phyloP scores from a whole-genome alignment of 441 rosid species.

The Adansonia madagascariensis region DNA sequence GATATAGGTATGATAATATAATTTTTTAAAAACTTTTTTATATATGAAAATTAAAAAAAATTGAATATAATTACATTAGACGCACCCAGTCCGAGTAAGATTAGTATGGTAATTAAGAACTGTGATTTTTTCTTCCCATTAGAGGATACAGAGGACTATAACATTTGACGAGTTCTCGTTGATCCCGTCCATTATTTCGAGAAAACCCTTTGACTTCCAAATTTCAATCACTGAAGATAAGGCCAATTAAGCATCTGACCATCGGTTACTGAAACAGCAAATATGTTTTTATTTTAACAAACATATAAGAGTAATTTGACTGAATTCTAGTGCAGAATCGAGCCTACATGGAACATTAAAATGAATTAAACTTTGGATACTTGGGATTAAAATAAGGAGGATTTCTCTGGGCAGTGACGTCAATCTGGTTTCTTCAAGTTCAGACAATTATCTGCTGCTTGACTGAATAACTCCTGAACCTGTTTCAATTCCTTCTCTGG shows the following conservation, averaged over 20 bases:
- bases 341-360: neutral
- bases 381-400: neutral
- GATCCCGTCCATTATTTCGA: too few species aligned
- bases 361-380: neutral
- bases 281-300: neutral
- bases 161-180: too few species aligned
- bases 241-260: neutral
- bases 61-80: too few species aligned
- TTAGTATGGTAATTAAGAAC: too few species aligned
- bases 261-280: neutral
- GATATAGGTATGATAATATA: too few species aligned
- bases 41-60: too few species aligned
- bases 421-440: conserved; percentile 86
- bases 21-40: too few species aligned
- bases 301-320: neutral
- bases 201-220: too few species aligned
- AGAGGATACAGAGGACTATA: too few species aligned
- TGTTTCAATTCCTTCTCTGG: conserved; percentile 81
- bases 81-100: too few species aligned
- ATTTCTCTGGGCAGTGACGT: conserved; percentile 4
- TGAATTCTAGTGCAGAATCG: neutral
- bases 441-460: conserved; percentile 84
- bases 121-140: too few species aligned
- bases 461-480: conserved; percentile 79
- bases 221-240: too few species aligned